Evolutionary conservation across 768 basidiomycete genomes (phyloP).

Genomic region (Pisolithus albus): DNA sequence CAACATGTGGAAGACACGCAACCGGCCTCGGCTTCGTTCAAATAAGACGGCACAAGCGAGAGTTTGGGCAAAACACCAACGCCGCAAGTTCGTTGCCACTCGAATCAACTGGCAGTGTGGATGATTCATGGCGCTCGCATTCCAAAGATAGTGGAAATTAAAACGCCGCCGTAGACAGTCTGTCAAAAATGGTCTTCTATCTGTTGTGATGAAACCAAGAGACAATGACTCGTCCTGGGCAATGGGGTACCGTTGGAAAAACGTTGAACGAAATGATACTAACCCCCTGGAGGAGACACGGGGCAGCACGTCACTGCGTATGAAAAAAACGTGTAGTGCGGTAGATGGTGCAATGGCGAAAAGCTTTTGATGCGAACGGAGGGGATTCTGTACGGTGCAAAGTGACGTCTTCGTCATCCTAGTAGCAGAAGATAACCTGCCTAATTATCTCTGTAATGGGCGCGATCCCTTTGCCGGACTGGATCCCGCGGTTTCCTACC

Average conservation of each 20-base stretch:
- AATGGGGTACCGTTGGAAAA: background rate
- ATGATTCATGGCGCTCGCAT: too few species aligned
- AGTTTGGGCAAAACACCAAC: background rate
- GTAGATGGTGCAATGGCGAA: background rate
- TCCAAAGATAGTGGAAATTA: background rate
- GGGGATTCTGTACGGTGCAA: background rate
- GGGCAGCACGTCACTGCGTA: too few species aligned
- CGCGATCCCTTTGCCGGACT: constrained; percentile 32
- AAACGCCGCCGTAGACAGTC: too few species aligned
- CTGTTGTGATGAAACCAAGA: background rate
- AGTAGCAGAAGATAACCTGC: background rate
- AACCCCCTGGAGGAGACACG: background rate
- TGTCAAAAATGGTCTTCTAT: too few species aligned
- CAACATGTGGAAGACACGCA: background rate
- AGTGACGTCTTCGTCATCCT: background rate
- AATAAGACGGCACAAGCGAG: background rate
- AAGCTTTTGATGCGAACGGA: background rate
- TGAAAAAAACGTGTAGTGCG: background rate
- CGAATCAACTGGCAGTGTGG: too few species aligned
- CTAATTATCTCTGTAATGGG: constrained; percentile 17
- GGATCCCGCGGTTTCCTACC: constrained; percentile 45
- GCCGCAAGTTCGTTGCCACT: background rate
- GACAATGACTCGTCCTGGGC: background rate
- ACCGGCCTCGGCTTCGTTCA: background rate
- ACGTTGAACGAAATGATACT: background rate